Percentiles rank a stretch among this genome's conserved stretches.
Conservation (phyloP, 805 yeast genomes). For the Yarrowia bubula region DNA sequence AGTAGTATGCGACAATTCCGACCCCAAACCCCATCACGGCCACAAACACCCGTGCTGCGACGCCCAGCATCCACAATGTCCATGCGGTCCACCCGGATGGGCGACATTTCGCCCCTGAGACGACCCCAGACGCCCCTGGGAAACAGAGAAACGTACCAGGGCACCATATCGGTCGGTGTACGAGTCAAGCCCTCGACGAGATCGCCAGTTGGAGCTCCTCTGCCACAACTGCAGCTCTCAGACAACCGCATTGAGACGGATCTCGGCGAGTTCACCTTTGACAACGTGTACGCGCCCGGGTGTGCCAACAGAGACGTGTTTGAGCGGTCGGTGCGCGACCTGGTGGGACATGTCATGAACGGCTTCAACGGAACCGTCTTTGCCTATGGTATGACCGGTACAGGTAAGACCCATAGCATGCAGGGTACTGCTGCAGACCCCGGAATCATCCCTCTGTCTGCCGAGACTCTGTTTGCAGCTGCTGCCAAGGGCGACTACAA, state of each 20-base stretch:
- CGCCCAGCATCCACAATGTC: slow-evolving; percentile 36
- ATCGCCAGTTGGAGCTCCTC: not conserved
- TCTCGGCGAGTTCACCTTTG: slow-evolving; percentile 69
- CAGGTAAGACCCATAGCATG: slow-evolving; percentile 89
- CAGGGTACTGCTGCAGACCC: slow-evolving; percentile 62
- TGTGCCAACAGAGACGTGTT: slow-evolving; percentile 60
- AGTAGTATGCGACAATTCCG: slow-evolving; percentile 21
- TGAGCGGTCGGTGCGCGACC: slow-evolving; percentile 47
- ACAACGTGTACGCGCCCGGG: slow-evolving; percentile 63
- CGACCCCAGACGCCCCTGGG: slow-evolving; percentile 33
- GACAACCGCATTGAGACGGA: slow-evolving; percentile 37
- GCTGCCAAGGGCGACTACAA: slow-evolving; percentile 41
- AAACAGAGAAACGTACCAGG: slow-evolving; percentile 47
- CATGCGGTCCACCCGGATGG: slow-evolving; percentile 32
- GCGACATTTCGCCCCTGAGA: slow-evolving; percentile 31
- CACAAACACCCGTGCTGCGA: slow-evolving; percentile 34
- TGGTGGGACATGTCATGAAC: slow-evolving; percentile 58
- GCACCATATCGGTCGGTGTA: slow-evolving; percentile 72
- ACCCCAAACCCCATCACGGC: slow-evolving; percentile 30
- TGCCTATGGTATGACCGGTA: slow-evolving; percentile 94
- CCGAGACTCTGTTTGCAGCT: slow-evolving; percentile 52
- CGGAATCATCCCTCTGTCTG: slow-evolving; percentile 72
- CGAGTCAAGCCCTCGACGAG: slow-evolving; percentile 62
- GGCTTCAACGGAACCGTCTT: slow-evolving; percentile 76
- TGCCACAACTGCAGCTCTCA: slow-evolving; percentile 13